Evolutionary conservation across 2,329 filamentous ascomycete species (phyloP).

Genomic region (Xylariales sp.): DNA sequence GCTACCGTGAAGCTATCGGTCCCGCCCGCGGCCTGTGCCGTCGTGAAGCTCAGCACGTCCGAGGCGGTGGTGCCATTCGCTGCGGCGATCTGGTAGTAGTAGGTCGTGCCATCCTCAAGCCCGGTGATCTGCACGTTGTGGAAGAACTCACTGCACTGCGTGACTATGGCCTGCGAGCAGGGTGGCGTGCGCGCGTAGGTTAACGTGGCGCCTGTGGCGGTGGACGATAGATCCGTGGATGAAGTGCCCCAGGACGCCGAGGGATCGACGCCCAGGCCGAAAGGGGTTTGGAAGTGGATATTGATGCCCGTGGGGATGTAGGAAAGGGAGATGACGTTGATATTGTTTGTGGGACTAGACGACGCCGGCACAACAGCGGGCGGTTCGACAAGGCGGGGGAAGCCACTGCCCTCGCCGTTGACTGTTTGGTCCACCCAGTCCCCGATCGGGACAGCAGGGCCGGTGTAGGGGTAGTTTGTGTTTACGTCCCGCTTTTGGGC

Average conservation of each 20-base stretch:
- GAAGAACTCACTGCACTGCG: conserved; percentile 3
- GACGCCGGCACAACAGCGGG: not conserved
- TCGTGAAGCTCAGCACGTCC: conserved; percentile 3
- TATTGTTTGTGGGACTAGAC: conserved; percentile 2
- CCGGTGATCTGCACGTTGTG: conserved; percentile 1
- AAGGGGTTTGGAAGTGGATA: conserved; percentile 4
- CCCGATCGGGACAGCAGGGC: conserved; percentile 1
- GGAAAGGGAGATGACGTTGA: conserved; percentile 2
- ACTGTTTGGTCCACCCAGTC: conserved; percentile 2
- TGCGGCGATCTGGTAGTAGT: conserved; percentile 1
- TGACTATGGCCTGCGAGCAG: conserved; percentile 2
- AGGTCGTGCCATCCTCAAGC: not conserved
- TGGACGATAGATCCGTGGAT: not conserved
- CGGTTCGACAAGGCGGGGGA: conserved; percentile 4
- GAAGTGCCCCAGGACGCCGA: not conserved
- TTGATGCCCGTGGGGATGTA: conserved; percentile 3
- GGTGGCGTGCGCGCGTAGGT: conserved; percentile 2
- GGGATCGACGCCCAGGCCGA: not conserved
- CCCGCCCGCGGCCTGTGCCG: not conserved
- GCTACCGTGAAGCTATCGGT: not conserved
- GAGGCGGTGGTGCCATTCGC: conserved; percentile 3
- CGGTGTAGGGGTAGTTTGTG: conserved; percentile 1
- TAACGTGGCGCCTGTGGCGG: not conserved
- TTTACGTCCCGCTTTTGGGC: conserved; percentile 4
- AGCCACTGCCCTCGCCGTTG: conserved; percentile 4